Base-by-base conservation (phyloP, 2,329 filamentous ascomycete genomes). In the Phyllosticta citrichinensis region DNA sequence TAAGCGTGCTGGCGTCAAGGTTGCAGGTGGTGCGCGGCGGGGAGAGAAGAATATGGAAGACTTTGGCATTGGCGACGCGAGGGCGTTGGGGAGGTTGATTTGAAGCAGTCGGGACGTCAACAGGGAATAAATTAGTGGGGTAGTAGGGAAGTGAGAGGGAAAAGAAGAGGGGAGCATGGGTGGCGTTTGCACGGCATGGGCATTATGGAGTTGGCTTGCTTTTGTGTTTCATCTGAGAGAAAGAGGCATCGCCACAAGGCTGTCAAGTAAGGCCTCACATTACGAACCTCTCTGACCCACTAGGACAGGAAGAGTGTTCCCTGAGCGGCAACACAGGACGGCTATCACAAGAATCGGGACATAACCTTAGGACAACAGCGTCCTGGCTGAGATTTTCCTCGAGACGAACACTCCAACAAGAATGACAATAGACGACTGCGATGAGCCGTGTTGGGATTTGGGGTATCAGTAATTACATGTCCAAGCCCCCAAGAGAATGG, bases 31-130 rank as follows among this genome's bases (percentile, higher is more conserved):
- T 20, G 53, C 22, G 17, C 51, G 20, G 52, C 35, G 33, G 19
- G 54, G 25, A 14, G 68, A 66, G 1, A 69, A 59, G 40, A 68
- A 73, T 58, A 74, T 75, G 71, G 73, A 75, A 60, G 73, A 75
- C 61, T 75, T 75, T 62, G 64, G 62, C 17, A 47, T 47, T 6
- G 17, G 17, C 17, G 40, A 47, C 3, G 40, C 40, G 40, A 47
- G 40, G 12, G 25, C 53, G 19, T 14, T 60, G 20, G 47, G 25
- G 5, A 40, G 19, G 17, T 11, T 51, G 22, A 14, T 47, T 17
- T 60, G 58, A 60, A n/a, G 35, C 24, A 5, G 8, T 19, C 10
- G 2, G n/a, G 20, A 25, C 6, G 10, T 35, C 24, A 2, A 22
- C 3, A 20, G 0, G 10, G 3, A 19, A 12, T 1, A 5, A 55